Base-by-base conservation (phyloP, 129 eudicot genomes). In the Flaveria ramosissima region DNA sequence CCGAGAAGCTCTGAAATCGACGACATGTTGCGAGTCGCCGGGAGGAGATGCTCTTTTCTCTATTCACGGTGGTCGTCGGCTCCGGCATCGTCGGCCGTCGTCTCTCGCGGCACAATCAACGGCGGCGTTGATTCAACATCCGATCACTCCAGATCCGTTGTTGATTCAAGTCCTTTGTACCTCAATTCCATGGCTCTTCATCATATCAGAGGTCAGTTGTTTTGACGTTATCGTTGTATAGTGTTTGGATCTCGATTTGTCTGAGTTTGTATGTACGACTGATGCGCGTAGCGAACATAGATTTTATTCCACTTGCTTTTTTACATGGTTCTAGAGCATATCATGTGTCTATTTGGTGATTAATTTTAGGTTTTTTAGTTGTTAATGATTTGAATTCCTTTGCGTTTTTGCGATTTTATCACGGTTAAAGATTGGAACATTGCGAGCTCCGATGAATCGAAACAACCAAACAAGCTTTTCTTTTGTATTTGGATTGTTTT, bases 181-280 rank as follows among this genome's bases (percentile, higher is more conserved):
- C 52, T 55, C 76, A 55, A 46, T 57, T 78, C 86, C 75, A 47
- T 76, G 30, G 19, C 72, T 59, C 77, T 81, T n/a, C 6, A 82
- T 68, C 91, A 78, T 10, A 72, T 87, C 78, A 76, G 88, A 88
- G 90, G 93, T 88, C 73, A 26, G 79, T 72, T 23, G 14, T 24
- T 57, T 57, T 59, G 68, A 77, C 68, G 68, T 71, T 11, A n/a
- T 51, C 4, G 11, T 68, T 2, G 13, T 12, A 23, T 3, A 4
- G 36, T 42, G 21, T 21, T 45, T 20, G 9, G 73, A 5, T 68
- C 7, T 46, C 41, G 73, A 68, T 21, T 21, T 12, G 5, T 46
- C 11, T 45, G 4, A 67, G 0, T 17, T 67, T 39, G 2, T 41
- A 27, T 26, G 16, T 36, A 23, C 66, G 66, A 36, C 19, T 0